Percentiles rank a stretch among this genome's conserved stretches.
Conservation (phyloP, 495 filamentous ascomycete genomes). For the Penicillium manginii region DNA sequence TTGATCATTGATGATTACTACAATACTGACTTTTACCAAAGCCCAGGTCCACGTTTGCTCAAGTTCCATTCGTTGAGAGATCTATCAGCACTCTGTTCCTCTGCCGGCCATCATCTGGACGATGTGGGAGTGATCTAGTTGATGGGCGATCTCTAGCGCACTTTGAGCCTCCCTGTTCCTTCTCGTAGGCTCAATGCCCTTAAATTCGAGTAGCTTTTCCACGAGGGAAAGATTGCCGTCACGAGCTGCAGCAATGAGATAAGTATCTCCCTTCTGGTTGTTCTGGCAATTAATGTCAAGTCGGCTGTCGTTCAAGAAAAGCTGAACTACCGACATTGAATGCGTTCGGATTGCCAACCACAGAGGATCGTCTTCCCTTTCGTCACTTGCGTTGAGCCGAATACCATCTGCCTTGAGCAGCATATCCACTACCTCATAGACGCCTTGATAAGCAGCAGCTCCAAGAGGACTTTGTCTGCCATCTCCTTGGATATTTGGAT, state of each 20-base stretch:
- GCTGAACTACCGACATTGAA: slow-evolving; percentile 7
- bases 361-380: slow-evolving; percentile 12
- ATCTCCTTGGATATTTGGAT: slow-evolving; percentile 8
- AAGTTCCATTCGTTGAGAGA: slow-evolving; percentile 3
- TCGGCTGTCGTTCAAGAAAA: slow-evolving; percentile 10
- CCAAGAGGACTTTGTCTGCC: slow-evolving; percentile 8
- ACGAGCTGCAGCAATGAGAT: slow-evolving; percentile 12
- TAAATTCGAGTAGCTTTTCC: neutral
- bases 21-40: slow-evolving; percentile 1
- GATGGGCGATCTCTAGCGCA: slow-evolving; percentile 6
- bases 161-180: slow-evolving; percentile 7
- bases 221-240: neutral
- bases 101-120: slow-evolving; percentile 3
- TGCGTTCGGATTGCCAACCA: slow-evolving; percentile 12
- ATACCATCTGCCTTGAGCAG: slow-evolving; percentile 6
- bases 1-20: slow-evolving; percentile 3
- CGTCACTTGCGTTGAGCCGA: slow-evolving; percentile 10
- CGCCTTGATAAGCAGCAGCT: slow-evolving; percentile 5
- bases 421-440: slow-evolving; percentile 5
- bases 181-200: slow-evolving; percentile 5
- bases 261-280: slow-evolving; percentile 10
- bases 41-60: neutral
- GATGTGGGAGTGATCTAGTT: neutral
- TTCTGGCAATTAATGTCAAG: slow-evolving; percentile 18
- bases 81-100: neutral